These are phyloP conservation scores for Boletellus deceptivus DNA, from an alignment of 1,284 basidiomycete genomes.

Conservation along the genomic window DNA sequence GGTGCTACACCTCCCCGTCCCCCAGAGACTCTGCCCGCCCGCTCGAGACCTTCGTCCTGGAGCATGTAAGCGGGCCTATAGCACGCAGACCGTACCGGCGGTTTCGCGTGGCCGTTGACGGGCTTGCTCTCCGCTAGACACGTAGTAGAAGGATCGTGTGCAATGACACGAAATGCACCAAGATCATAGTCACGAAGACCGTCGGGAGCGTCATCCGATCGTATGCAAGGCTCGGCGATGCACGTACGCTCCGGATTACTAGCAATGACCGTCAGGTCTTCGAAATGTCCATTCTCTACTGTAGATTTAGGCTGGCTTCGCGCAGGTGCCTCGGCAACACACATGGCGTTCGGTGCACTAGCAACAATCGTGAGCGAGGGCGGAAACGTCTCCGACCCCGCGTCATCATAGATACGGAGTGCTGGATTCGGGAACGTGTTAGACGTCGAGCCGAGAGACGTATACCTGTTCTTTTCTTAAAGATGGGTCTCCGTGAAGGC, in stretches of 20 bases:
- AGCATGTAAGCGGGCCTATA: slow-evolving; percentile 83
- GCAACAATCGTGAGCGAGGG: slow-evolving; percentile 21
- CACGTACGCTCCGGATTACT: slow-evolving; percentile 23
- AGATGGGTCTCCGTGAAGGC: neutral
- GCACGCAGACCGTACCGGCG: slow-evolving; percentile 20
- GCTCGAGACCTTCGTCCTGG: slow-evolving; percentile 72
- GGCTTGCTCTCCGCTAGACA: slow-evolving; percentile 17
- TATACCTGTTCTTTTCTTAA: slow-evolving; percentile 63
- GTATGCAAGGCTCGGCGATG: slow-evolving; percentile 13
- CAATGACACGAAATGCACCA: slow-evolving; percentile 22
- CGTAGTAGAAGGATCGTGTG: slow-evolving; percentile 19
- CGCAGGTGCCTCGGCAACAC: slow-evolving; percentile 10
- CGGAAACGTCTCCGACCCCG: slow-evolving; percentile 14
- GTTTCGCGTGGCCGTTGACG: slow-evolving; percentile 6
- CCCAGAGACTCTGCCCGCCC: slow-evolving; percentile 53
- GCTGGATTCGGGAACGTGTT: slow-evolving; percentile 94
- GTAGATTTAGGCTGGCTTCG: neutral
- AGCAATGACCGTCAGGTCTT: slow-evolving; percentile 23
- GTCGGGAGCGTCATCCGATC: neutral
- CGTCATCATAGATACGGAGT: slow-evolving; percentile 45
- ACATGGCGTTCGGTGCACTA: slow-evolving; percentile 17
- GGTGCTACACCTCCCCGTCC: slow-evolving; percentile 9
- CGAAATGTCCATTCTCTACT: slow-evolving; percentile 3
- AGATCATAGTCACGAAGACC: neutral
- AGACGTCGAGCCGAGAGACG: slow-evolving; percentile 91